These are phyloP conservation scores for Lasiodiplodia citricola DNA, from an alignment of 2,329 filamentous ascomycete genomes.

Conservation along the genomic window DNA sequence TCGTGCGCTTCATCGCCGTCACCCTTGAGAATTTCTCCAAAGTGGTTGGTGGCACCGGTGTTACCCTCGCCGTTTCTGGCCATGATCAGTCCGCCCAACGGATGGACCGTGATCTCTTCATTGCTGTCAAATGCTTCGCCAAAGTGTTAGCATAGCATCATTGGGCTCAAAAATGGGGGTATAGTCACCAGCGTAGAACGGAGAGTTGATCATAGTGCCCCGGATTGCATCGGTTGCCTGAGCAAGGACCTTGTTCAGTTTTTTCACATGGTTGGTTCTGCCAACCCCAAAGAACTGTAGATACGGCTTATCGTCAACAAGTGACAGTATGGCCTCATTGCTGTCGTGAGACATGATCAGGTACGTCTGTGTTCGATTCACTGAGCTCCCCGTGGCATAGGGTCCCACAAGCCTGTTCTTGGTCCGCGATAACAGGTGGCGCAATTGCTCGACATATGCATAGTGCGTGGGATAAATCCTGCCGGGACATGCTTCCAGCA, in stretches of 20 bases:
- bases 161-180: no score
- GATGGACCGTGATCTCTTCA: conserved; percentile 68
- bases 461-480: conserved; percentile 42
- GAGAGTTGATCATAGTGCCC: conserved; percentile 65
- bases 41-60: conserved; percentile 66
- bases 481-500: conserved; percentile 62
- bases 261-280: conserved; percentile 59
- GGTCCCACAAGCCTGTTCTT: conserved; percentile 64
- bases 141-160: neutral
- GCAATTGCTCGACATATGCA: conserved; percentile 48
- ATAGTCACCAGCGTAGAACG: conserved; percentile 54
- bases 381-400: conserved; percentile 60
- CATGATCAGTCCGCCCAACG: conserved; percentile 70
- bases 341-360: conserved; percentile 71
- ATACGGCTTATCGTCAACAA: conserved; percentile 65
- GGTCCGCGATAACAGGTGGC: conserved; percentile 54
- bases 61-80: conserved; percentile 61
- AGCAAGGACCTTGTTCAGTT: conserved; percentile 58
- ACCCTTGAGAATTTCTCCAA: conserved; percentile 65
- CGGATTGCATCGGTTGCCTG: conserved; percentile 63
- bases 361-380: conserved; percentile 67
- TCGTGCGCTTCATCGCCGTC: conserved; percentile 56
- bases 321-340: conserved; percentile 63
- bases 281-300: conserved; percentile 66
- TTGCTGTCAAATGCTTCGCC: neutral